phyloP scores from a whole-genome alignment of 768 basidiomycete genomes.

The Hericium rajendrae region DNA sequence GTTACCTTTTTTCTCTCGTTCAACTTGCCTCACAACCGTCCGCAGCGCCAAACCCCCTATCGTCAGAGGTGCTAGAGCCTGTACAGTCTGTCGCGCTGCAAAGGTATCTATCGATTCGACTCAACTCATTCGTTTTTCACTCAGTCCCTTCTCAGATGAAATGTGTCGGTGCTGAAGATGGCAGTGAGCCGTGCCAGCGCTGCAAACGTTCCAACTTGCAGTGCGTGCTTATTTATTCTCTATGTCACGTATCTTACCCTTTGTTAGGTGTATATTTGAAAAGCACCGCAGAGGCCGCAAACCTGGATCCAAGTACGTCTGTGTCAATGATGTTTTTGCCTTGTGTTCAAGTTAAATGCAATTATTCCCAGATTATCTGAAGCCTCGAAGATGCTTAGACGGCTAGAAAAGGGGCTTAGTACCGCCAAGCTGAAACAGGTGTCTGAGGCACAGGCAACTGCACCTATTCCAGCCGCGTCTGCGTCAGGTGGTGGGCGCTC shows the following conservation, averaged over 20 bases:
- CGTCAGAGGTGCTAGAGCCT: slow-evolving; percentile 50
- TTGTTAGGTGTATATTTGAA: slow-evolving; percentile 68
- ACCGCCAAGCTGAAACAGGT: slow-evolving; percentile 55
- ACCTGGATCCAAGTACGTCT: slow-evolving; percentile 75
- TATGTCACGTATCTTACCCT: slow-evolving; percentile 11
- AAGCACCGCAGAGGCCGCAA: slow-evolving; percentile 85
- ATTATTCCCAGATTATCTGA: slow-evolving; percentile 57
- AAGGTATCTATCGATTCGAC: slow-evolving; percentile 39
- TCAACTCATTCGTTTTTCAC: not conserved
- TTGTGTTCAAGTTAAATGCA: not conserved
- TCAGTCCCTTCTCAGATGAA: slow-evolving; percentile 54
- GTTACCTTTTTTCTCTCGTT: not conserved
- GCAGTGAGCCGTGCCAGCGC: slow-evolving; percentile 70
- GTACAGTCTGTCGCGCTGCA: slow-evolving; percentile 77
- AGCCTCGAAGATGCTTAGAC: slow-evolving; percentile 82
- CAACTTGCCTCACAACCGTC: not conserved
- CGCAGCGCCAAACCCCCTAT: slow-evolving; percentile 34
- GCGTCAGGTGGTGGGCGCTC: slow-evolving; percentile 8
- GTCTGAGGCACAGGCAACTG: slow-evolving; percentile 29
- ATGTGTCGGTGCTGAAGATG: slow-evolving; percentile 84
- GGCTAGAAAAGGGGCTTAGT: slow-evolving; percentile 76
- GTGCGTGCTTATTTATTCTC: slow-evolving; percentile 17
- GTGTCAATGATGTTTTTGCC: not conserved
- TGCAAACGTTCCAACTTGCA: slow-evolving; percentile 71
- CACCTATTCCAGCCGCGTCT: slow-evolving; percentile 26